Percentiles rank a stretch among this genome's conserved stretches.
Conservation (phyloP, 108 stramenopile species). For the Fragilaria radians region DNA sequence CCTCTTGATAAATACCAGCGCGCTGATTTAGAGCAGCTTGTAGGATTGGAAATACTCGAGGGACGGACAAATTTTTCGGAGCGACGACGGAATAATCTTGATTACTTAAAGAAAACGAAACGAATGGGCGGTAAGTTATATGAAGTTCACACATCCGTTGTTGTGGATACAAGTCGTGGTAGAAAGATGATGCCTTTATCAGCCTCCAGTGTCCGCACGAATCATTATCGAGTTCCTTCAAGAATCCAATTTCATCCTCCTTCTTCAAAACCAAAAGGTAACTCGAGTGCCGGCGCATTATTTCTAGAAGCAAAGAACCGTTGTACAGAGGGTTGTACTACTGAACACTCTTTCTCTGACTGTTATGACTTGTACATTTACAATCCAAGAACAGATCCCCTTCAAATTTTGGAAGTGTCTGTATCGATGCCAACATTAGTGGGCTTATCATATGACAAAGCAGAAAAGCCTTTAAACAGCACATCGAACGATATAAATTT, state of each 20-base stretch:
- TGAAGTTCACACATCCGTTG: slow-evolving; percentile 27
- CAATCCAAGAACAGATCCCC: slow-evolving; percentile 35
- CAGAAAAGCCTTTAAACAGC: slow-evolving; percentile 4
- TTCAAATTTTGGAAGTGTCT: slow-evolving; percentile 43
- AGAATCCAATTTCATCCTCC: slow-evolving; percentile 28
- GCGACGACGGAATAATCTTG: background rate
- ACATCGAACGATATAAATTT: slow-evolving; percentile 12
- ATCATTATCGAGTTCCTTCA: slow-evolving; percentile 34
- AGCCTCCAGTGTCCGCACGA: slow-evolving; percentile 22
- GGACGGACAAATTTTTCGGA: background rate
- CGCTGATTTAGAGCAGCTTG: background rate
- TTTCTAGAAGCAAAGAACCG: background rate
- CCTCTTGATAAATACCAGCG: background rate
- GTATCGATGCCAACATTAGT: slow-evolving; percentile 43
- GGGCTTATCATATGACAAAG: slow-evolving; percentile 22
- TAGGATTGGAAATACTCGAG: background rate
- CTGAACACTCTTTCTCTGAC: slow-evolving; percentile 9
- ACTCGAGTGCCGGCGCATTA: background rate
- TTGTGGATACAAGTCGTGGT: slow-evolving; percentile 34
- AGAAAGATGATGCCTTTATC: slow-evolving; percentile 21
- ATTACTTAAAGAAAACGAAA: background rate
- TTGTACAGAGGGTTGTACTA: background rate
- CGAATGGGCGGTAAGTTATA: background rate
- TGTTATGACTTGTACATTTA: slow-evolving; percentile 48
- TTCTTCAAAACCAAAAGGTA: background rate